Conservation (phyloP, 2,329 filamentous ascomycete genomes). For the Aspergillus sp. region DNA sequence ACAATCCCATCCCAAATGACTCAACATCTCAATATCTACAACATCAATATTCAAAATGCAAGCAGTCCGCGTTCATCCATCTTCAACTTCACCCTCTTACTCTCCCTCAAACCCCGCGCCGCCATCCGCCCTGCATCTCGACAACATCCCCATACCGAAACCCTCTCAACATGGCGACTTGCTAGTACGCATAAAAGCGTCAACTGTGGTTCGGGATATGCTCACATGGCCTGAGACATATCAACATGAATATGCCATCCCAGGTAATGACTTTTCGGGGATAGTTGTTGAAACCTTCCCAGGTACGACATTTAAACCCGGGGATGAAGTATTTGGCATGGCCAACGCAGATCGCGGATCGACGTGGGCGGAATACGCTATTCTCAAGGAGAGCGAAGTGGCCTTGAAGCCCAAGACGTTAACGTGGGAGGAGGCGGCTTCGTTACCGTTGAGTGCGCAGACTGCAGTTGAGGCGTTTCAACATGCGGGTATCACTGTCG, state of each 20-base stretch:
- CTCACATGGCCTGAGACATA: slow-evolving; percentile 25
- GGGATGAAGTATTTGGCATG: slow-evolving; percentile 27
- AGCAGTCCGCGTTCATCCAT: slow-evolving; percentile 4
- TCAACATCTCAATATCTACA: not conserved
- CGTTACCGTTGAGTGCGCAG: slow-evolving; percentile 22
- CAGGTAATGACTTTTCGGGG: slow-evolving; percentile 19
- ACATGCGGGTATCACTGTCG: slow-evolving; percentile 13
- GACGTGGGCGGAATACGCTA: slow-evolving; percentile 24
- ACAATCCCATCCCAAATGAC: too few species aligned
- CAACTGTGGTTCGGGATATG: slow-evolving; percentile 9
- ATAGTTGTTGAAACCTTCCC: slow-evolving; percentile 10
- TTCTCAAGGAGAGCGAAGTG: slow-evolving; percentile 17
- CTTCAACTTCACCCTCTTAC: slow-evolving; percentile 1
- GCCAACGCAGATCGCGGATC: slow-evolving; percentile 11
- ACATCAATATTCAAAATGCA: slow-evolving; percentile 2
- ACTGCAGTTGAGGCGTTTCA: slow-evolving; percentile 30
- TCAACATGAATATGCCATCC: slow-evolving; percentile 10
- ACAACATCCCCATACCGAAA: slow-evolving; percentile 7
- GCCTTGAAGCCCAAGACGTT: slow-evolving; percentile 17
- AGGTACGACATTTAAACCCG: slow-evolving; percentile 11
- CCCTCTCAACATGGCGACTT: not conserved
- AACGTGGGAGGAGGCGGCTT: slow-evolving; percentile 18
- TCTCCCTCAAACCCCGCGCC: slow-evolving; percentile 8
- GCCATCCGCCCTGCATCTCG: slow-evolving; percentile 5
- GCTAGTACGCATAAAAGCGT: slow-evolving; percentile 9